phyloP scores from a whole-genome alignment of 345 rosid species.

The Clausena lansium region DNA sequence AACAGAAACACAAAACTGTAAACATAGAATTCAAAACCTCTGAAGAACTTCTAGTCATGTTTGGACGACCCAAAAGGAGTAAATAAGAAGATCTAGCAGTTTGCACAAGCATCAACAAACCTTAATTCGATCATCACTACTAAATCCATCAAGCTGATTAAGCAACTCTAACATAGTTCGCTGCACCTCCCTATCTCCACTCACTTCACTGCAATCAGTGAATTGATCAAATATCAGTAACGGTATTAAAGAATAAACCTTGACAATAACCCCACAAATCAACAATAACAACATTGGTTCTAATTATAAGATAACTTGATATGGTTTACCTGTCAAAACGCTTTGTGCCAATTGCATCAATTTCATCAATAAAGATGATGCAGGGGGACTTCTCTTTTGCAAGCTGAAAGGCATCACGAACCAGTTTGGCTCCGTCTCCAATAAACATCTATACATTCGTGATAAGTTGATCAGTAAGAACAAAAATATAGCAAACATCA shows the following conservation, averaged over 20 bases:
- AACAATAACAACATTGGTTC: background rate
- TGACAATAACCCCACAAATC: background rate
- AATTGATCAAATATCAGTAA: background rate
- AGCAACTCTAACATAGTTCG: slow-evolving; percentile 98
- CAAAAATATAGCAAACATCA: background rate
- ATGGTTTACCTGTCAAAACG: slow-evolving; percentile 82
- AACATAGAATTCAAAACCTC: background rate
- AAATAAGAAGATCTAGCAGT: background rate
- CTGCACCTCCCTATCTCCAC: slow-evolving; percentile 99
- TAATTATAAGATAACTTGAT: background rate
- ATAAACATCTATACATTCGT: slow-evolving; percentile 77
- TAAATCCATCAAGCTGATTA: slow-evolving; percentile 98
- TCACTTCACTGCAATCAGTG: slow-evolving; percentile 80
- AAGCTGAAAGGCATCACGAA: slow-evolving; percentile 99
- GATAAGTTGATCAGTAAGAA: background rate
- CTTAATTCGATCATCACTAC: slow-evolving; percentile 98
- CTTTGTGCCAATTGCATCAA: slow-evolving; percentile 98
- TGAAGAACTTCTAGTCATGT: background rate
- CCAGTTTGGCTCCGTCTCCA: slow-evolving; percentile 99
- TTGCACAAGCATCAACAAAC: slow-evolving; percentile 29
- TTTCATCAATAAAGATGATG: slow-evolving; percentile 98
- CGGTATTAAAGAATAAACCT: background rate
- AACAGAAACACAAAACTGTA: background rate
- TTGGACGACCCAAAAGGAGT: background rate
- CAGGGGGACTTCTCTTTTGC: slow-evolving; percentile 99